A percentile compares a stretch with the other conserved stretches of the same genome.
Conservation (phyloP, 2,329 filamentous ascomycete species). For the Proliferodiscus dingleyae region DNA sequence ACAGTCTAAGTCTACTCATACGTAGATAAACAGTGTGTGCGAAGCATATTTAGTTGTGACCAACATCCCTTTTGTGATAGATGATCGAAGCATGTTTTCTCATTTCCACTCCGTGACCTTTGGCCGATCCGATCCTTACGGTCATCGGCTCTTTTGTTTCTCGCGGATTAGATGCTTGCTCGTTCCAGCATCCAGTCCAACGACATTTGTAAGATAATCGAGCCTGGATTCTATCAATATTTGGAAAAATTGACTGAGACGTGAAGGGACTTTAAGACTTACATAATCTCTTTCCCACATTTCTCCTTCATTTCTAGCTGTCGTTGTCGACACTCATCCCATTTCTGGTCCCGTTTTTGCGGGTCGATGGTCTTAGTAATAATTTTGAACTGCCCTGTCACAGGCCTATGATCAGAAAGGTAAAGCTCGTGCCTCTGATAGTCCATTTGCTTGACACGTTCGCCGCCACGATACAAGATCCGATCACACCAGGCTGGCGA, state of each 20-base stretch:
- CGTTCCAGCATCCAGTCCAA: constrained; percentile 38
- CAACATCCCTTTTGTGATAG: too few species aligned
- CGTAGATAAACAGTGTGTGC: too few species aligned
- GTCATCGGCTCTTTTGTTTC: constrained; percentile 17
- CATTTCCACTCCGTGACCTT: neutral
- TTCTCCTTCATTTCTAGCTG: constrained; percentile 68
- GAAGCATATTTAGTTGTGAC: neutral
- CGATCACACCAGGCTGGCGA: constrained; percentile 96
- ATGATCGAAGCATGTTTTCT: neutral
- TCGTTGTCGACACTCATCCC: constrained; percentile 68
- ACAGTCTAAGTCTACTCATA: too few species aligned
- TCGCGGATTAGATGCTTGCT: constrained; percentile 24
- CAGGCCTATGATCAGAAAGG: constrained; percentile 88
- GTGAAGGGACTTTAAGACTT: too few species aligned
- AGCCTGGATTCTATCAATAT: too few species aligned
- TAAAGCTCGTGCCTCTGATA: constrained; percentile 86
- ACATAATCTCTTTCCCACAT: constrained; percentile 73
- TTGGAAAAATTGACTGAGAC: too few species aligned
- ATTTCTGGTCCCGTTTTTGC: constrained; percentile 58
- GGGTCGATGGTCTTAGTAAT: constrained; percentile 77
- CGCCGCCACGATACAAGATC: constrained; percentile 75
- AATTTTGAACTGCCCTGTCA: constrained; percentile 78
- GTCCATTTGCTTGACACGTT: constrained; percentile 79
- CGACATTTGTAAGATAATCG: constrained; percentile 59
- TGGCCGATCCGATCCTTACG: neutral